These are phyloP conservation scores for Mucor saturninus DNA, from an alignment of 371 early-diverging fungal genomes.

Conservation along the genomic window DNA sequence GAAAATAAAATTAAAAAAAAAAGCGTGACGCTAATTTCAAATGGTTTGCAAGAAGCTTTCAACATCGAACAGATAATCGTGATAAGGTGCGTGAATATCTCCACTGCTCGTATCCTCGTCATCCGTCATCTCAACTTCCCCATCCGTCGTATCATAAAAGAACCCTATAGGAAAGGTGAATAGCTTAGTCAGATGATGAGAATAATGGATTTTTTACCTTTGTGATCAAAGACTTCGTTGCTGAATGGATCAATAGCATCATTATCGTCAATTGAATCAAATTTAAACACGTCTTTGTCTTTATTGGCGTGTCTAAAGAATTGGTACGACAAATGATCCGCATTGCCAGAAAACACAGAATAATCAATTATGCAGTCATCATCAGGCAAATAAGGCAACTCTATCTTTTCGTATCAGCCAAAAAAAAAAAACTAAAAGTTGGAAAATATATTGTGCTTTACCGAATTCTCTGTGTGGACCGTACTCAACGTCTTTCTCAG, in stretches of 20 bases:
- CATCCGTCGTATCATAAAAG: neutral
- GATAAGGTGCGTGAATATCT: neutral
- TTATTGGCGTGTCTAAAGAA: neutral
- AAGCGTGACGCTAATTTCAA: neutral
- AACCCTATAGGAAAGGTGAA: neutral
- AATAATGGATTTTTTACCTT: too few species aligned
- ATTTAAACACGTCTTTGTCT: neutral
- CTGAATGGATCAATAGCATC: neutral
- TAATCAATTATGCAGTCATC: neutral
- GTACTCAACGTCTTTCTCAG: conserved; percentile 8
- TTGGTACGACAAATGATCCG: conserved; percentile 8
- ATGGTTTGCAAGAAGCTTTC: neutral
- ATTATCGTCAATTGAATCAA: neutral
- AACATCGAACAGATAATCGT: neutral
- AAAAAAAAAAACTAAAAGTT: neutral
- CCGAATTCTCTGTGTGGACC: conserved; percentile 20
- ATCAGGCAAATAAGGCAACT: conserved; percentile 6
- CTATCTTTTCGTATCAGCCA: neutral
- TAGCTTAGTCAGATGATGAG: too few species aligned
- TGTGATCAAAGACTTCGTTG: neutral
- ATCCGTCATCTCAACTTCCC: too few species aligned
- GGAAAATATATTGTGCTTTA: neutral
- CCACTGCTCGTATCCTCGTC: neutral
- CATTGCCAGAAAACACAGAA: neutral
- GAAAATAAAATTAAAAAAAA: neutral